Evolutionary conservation across 208 protist species (phyloP), one percentile per base, ranked within the genome.

Genomic region (Trypanosoma avium): DNA sequence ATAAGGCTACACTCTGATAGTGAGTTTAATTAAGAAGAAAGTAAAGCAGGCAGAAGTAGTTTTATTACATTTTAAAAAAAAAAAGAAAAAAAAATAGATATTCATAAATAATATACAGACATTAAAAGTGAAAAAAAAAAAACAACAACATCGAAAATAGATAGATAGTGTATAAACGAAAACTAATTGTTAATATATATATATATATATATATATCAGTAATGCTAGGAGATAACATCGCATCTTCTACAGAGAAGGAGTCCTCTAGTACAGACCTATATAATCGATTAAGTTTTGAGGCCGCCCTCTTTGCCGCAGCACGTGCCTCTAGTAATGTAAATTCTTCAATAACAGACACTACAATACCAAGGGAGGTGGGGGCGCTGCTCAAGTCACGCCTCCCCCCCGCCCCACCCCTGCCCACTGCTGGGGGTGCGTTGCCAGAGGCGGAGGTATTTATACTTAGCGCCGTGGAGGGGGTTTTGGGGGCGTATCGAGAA

Each of bases 371-470:
- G 6, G 3, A 36, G 5, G 40, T 50, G 27, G 2, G 24, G 4
- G n/a, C 12, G 19, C 29, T 49, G 42, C 26, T n/a, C 3, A 6
- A 2, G 19, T 33, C 24, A 3, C 35, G 17, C 38, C 35, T 15
- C 32, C 17, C 6, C 15, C 8, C 2, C n/a, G 38, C 19, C 3
- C 21, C 32, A 32, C 3, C 32, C 32, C n/a, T 35, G 59, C 32
- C 12, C 47, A 29, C 22, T 22, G n/a, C 9, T 10, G 17, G 21
- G 15, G 7, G 3, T 19, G 36, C 15, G 27, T 27, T 8, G 22
- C 19, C 42, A 30, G 55, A 62, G 8, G 55, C 38, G 35, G 53
- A 60, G 54, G 35, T 21, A 17, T 27, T 70, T 19, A 55, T 70
- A 17, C 36, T 61, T 26, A 35, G 57, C 0, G 53, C 64, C 2